A percentile compares a stretch with the other conserved stretches of the same genome.
These are phyloP conservation scores for Exophiala dermatitidis DNA, from an alignment of 2,329 filamentous ascomycete genomes.

Conservation along the genomic window DNA sequence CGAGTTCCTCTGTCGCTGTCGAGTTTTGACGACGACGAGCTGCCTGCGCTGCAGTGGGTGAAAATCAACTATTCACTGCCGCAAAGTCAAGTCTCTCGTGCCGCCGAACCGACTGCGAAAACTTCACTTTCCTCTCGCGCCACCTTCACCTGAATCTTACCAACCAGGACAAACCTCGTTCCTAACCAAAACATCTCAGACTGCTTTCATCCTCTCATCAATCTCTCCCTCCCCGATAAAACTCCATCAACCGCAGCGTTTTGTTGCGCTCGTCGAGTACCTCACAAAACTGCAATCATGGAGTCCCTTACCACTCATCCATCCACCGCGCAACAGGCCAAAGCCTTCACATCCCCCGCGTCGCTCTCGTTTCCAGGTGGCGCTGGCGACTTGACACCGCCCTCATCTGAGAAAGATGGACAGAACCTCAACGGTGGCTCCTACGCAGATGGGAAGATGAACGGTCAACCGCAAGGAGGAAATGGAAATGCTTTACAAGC, in stretches of 20 bases:
- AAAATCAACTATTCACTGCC: constrained; percentile 6
- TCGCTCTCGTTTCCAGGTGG: constrained; percentile 88
- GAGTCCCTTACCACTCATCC: constrained; percentile 88
- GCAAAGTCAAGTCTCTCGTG: constrained; percentile 11
- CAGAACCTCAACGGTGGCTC: constrained; percentile 40
- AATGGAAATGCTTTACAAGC: constrained; percentile 69
- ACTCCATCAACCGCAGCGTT: constrained; percentile 23
- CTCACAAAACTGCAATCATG: constrained; percentile 47
- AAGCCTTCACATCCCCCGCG: constrained; percentile 87
- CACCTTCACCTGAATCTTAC: constrained; percentile 2
- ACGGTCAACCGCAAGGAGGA: constrained; percentile 53
- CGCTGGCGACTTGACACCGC: constrained; percentile 73
- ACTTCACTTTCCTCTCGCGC: constrained; percentile 3
- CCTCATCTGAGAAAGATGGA: constrained; percentile 63
- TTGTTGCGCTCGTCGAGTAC: constrained; percentile 34
- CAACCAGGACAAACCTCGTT: too few relatives aligned
- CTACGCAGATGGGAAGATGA: constrained; percentile 43
- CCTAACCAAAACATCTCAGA: neutral
- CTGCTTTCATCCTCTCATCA: constrained; percentile 10
- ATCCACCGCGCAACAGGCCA: constrained; percentile 82
- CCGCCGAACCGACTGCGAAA: neutral
- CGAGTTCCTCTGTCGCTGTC: constrained; percentile 14
- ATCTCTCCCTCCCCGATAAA: constrained; percentile 16
- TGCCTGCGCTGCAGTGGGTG: constrained; percentile 12
- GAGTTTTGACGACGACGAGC: constrained; percentile 7